A percentile compares a stretch with the other conserved stretches of the same genome.
These are phyloP conservation scores for Cyberlindnera galapagoensis DNA, from an alignment of 805 yeast species.

Conservation along the genomic window DNA sequence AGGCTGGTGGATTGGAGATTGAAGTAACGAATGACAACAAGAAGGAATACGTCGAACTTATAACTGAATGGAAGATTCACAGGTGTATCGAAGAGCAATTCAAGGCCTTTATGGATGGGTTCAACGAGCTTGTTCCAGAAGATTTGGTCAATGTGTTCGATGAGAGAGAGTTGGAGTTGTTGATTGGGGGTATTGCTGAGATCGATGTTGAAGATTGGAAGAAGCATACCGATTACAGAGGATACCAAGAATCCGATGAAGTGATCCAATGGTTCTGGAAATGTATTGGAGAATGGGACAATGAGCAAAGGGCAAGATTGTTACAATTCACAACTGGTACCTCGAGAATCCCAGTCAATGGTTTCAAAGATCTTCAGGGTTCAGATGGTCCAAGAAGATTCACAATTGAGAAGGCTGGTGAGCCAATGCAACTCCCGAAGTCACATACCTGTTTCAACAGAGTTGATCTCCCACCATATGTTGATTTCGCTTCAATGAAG, in stretches of 20 bases:
- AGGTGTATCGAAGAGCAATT: slow-evolving; percentile 94
- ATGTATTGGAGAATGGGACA: slow-evolving; percentile 88
- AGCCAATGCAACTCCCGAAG: slow-evolving; percentile 85
- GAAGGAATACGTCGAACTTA: slow-evolving; percentile 89
- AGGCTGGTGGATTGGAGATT: slow-evolving; percentile 79
- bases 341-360: slow-evolving; percentile 97
- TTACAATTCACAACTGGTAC: slow-evolving; percentile 98
- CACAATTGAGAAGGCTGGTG: slow-evolving; percentile 98
- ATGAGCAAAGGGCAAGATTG: slow-evolving; percentile 92
- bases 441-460: slow-evolving; percentile 99
- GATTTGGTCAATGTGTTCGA: slow-evolving; percentile 95
- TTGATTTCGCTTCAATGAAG: slow-evolving; percentile 73
- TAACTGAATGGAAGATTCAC: slow-evolving; percentile 93
- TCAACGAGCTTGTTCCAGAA: slow-evolving; percentile 95
- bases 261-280: slow-evolving; percentile 99
- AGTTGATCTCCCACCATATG: slow-evolving; percentile 94
- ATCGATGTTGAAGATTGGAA: slow-evolving; percentile 99
- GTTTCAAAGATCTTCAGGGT: slow-evolving; percentile 97
- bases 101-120: slow-evolving; percentile 93
- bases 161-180: slow-evolving; percentile 92
- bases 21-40: slow-evolving; percentile 94
- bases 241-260: slow-evolving; percentile 93
- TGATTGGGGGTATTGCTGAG: slow-evolving; percentile 97
- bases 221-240: slow-evolving; percentile 97
- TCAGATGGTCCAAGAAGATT: slow-evolving; percentile 99